Conservation (phyloP, 371 early-diverging fungal species). For the Apophysomyces elegans region DNA sequence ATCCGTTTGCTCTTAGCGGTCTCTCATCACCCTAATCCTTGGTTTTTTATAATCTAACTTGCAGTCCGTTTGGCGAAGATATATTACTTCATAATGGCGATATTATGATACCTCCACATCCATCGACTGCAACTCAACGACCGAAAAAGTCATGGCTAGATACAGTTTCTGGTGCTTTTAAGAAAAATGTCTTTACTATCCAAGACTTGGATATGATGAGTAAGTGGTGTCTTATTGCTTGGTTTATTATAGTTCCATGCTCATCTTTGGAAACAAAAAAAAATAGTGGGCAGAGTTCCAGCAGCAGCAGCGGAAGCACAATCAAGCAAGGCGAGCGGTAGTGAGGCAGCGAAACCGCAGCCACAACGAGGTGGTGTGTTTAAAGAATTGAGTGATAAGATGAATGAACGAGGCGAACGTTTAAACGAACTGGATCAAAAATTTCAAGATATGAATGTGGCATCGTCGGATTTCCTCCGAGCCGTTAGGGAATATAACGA, state of each 20-base stretch:
- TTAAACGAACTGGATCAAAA: constrained; percentile 52
- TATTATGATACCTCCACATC: constrained; percentile 47
- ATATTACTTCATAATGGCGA: constrained; percentile 48
- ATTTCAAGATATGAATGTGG: constrained; percentile 57
- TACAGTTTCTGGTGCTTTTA: constrained; percentile 50
- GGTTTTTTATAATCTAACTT: background rate
- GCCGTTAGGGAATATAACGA: constrained; percentile 61
- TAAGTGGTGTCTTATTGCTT: constrained; percentile 27
- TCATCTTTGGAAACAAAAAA: too few species aligned
- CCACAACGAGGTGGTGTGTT: constrained; percentile 40
- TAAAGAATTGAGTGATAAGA: constrained; percentile 47
- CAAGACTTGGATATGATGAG: constrained; percentile 54
- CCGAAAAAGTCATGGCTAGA: constrained; percentile 49
- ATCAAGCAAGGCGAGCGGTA: background rate
- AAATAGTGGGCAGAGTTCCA: constrained; percentile 23
- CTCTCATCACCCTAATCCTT: too few species aligned
- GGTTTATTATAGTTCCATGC: too few species aligned
- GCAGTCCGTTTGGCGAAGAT: constrained; percentile 34
- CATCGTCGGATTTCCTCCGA: constrained; percentile 56
- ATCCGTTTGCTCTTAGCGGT: background rate
- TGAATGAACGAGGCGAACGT: constrained; percentile 64
- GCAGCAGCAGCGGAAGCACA: constrained; percentile 26
- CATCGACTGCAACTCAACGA: constrained; percentile 28
- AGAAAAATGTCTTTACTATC: constrained; percentile 47
- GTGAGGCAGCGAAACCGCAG: background rate